Evolutionary conservation across 1,139 yeast species (phyloP).

Genomic region (Debaryomyces sp.): DNA sequence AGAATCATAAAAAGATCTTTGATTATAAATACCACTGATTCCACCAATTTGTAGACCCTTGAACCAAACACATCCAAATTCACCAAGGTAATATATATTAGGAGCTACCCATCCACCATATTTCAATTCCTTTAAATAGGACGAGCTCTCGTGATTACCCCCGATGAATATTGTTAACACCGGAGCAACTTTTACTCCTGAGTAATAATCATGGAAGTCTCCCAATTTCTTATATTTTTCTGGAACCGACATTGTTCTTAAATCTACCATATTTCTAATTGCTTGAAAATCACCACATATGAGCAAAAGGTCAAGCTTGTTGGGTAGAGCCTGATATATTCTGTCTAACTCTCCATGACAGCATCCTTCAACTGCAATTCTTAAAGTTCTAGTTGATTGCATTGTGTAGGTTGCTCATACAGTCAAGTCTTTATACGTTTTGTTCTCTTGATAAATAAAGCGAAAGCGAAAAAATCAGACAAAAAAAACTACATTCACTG

Average conservation of each 20-base stretch:
- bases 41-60: slow-evolving; percentile 80
- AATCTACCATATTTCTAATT: slow-evolving; percentile 62
- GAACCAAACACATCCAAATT: slow-evolving; percentile 71
- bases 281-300: slow-evolving; percentile 91
- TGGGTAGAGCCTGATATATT: slow-evolving; percentile 50
- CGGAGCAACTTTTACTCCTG: slow-evolving; percentile 66
- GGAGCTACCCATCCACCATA: slow-evolving; percentile 97
- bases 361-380: slow-evolving; percentile 88
- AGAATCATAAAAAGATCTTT: slow-evolving; percentile 28
- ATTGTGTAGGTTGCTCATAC: background rate
- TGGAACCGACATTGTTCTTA: slow-evolving; percentile 67
- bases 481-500: background rate
- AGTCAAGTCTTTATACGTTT: background rate
- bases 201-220: slow-evolving; percentile 76
- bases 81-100: slow-evolving; percentile 86
- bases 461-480: background rate
- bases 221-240: slow-evolving; percentile 61
- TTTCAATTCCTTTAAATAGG: slow-evolving; percentile 70
- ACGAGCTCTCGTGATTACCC: slow-evolving; percentile 93
- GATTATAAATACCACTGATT: slow-evolving; percentile 79
- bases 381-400: slow-evolving; percentile 9
- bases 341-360: slow-evolving; percentile 80
- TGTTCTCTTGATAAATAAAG: background rate
- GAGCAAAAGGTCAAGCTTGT: slow-evolving; percentile 61
- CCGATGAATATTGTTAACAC: slow-evolving; percentile 82